Conservation (phyloP, 768 basidiomycete species). For the Gloeostereum incarnatum region DNA sequence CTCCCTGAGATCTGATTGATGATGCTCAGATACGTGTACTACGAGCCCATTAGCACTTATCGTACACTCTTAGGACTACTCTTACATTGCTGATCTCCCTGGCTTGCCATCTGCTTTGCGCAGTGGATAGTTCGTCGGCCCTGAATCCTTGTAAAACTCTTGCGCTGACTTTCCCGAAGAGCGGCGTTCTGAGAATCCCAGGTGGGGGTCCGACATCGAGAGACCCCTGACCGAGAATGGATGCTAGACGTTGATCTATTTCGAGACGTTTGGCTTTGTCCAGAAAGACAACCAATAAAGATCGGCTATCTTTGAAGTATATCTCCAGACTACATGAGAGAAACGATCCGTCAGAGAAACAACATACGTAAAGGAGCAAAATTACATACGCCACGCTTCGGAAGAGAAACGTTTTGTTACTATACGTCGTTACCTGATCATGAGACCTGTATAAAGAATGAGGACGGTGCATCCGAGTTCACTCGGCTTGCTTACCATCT, state of each 20-base stretch:
- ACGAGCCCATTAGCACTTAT: slow-evolving; percentile 2
- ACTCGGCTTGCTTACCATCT: slow-evolving; percentile 79
- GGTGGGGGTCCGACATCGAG: slow-evolving; percentile 38
- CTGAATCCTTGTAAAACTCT: slow-evolving; percentile 40
- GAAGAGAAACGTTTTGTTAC: slow-evolving; percentile 81
- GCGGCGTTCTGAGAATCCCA: slow-evolving; percentile 43
- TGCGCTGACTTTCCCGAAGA: slow-evolving; percentile 43
- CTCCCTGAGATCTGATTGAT: slow-evolving; percentile 89
- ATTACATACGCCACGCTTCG: slow-evolving; percentile 77
- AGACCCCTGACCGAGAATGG: slow-evolving; percentile 33
- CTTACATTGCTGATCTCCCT: slow-evolving; percentile 87
- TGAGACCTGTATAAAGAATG: slow-evolving; percentile 47
- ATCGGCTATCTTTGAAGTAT: slow-evolving; percentile 89
- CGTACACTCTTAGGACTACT: slow-evolving; percentile 3
- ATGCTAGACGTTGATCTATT: slow-evolving; percentile 42
- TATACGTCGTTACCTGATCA: slow-evolving; percentile 66
- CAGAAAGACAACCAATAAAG: slow-evolving; percentile 75
- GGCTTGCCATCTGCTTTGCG: slow-evolving; percentile 80
- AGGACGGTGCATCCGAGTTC: not conserved
- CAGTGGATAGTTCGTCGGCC: slow-evolving; percentile 54
- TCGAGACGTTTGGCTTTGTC: slow-evolving; percentile 57
- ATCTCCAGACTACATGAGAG: slow-evolving; percentile 59
- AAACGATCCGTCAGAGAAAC: not conserved
- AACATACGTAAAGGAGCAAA: slow-evolving; percentile 1
- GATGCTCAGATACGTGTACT: slow-evolving; percentile 88